Evolutionary conservation across 495 filamentous ascomycete species (phyloP).

Genomic region (Penicillium bovifimosum): DNA sequence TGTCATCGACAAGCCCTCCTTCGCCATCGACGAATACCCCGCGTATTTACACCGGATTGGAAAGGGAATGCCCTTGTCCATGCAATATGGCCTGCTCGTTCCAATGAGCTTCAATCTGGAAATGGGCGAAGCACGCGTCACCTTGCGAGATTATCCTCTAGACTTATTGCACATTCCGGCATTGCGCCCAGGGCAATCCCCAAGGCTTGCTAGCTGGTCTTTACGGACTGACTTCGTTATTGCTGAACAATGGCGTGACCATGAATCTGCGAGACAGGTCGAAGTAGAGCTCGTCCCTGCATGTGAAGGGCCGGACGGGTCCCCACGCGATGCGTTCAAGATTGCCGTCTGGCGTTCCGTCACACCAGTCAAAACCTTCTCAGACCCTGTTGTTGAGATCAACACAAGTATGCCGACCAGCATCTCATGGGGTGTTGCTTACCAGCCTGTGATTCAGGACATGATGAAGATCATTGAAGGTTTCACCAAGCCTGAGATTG

Average conservation of each 20-base stretch:
- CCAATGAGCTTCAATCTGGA: slow-evolving; percentile 85
- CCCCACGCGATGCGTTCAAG: slow-evolving; percentile 51
- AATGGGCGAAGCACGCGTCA: slow-evolving; percentile 85
- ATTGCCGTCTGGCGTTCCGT: slow-evolving; percentile 89
- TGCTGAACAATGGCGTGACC: slow-evolving; percentile 82
- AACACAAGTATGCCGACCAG: slow-evolving; percentile 86
- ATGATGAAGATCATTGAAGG: slow-evolving; percentile 99
- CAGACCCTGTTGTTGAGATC: slow-evolving; percentile 83
- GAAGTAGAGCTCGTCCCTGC: slow-evolving; percentile 82
- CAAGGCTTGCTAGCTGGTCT: slow-evolving; percentile 73
- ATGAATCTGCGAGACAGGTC: slow-evolving; percentile 71
- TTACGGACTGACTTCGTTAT: slow-evolving; percentile 92
- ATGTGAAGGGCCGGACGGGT: slow-evolving; percentile 42
- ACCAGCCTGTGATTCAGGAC: slow-evolving; percentile 97
- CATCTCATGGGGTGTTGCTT: slow-evolving; percentile 95
- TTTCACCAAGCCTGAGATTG: slow-evolving; percentile 91
- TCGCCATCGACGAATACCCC: slow-evolving; percentile 72
- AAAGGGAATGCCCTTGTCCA: slow-evolving; percentile 91
- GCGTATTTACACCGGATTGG: slow-evolving; percentile 81
- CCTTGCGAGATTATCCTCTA: slow-evolving; percentile 86
- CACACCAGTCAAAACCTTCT: slow-evolving; percentile 93
- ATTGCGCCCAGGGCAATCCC: slow-evolving; percentile 71
- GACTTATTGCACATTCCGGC: slow-evolving; percentile 88
- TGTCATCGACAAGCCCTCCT: slow-evolving; percentile 86
- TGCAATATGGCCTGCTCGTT: slow-evolving; percentile 80